Evolutionary conservation across 352 stramenopile species (phyloP).

Genomic region (Albugo laibachii): DNA sequence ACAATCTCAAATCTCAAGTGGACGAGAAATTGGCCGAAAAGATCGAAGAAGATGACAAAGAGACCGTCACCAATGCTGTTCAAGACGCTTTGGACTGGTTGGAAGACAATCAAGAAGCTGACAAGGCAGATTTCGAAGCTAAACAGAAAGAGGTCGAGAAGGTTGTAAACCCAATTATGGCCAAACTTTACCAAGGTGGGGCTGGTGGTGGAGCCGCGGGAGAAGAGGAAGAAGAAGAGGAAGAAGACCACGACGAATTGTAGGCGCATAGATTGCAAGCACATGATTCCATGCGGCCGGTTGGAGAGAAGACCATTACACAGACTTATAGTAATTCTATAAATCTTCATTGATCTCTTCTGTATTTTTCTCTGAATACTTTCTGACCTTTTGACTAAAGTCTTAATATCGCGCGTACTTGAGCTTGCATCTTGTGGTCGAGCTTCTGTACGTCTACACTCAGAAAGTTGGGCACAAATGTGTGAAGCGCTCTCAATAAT

Average conservation of each 20-base stretch:
- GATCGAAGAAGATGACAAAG: constrained; percentile 90
- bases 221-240: constrained; percentile 69
- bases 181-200: constrained; percentile 88
- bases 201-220: constrained; percentile 40
- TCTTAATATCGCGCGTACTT: too few species aligned
- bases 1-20: constrained; percentile 89
- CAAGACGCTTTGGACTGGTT: constrained; percentile 98
- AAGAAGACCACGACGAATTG: constrained; percentile 87
- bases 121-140: constrained; percentile 93
- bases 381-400: too few species aligned
- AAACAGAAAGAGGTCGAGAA: constrained; percentile 99
- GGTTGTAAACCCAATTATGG: constrained; percentile 97
- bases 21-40: constrained; percentile 92
- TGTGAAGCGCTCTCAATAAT: constrained; percentile 16
- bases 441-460: too few species aligned
- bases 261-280: constrained; percentile 18
- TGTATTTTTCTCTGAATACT: too few species aligned
- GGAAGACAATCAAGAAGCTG: constrained; percentile 95
- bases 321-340: too few species aligned
- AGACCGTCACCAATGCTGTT: constrained; percentile 76
- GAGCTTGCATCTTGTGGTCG: too few species aligned
- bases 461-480: neutral
- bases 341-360: too few species aligned
- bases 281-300: too few species aligned
- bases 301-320: too few species aligned